These are phyloP conservation scores for Sphagnum tenellum DNA, from an alignment of 225 moss, liverwort and hornwort genomes.

Conservation along the genomic window DNA sequence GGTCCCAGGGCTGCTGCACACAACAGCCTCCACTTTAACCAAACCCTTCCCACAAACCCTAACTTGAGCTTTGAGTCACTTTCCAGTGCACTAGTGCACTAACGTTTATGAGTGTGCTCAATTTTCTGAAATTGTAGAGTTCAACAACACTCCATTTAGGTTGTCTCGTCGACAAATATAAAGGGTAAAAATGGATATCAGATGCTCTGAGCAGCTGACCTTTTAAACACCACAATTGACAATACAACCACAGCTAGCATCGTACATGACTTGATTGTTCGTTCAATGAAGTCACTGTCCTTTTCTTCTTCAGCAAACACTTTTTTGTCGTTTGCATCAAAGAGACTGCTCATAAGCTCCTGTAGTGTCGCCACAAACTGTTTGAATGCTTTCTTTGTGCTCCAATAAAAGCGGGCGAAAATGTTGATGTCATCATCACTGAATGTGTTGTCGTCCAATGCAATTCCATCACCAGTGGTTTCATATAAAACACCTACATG, in stretches of 20 bases:
- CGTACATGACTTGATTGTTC: slow-evolving; percentile 65
- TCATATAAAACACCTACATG: no score
- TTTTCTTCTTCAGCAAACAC: slow-evolving; percentile 29
- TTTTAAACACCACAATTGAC: slow-evolving; percentile 74
- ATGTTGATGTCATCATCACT: slow-evolving; percentile 20
- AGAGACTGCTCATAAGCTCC: slow-evolving; percentile 56
- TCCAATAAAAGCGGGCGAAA: slow-evolving; percentile 56
- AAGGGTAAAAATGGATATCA: slow-evolving; percentile 1
- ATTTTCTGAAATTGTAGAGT: no score
- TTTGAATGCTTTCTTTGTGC: slow-evolving; percentile 44
- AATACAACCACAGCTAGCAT: slow-evolving; percentile 80
- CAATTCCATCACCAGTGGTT: slow-evolving; percentile 6
- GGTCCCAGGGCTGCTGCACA: no score
- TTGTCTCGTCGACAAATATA: slow-evolving; percentile 51
- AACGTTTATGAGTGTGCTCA: no score
- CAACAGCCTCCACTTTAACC: no score
- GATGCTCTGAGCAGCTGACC: slow-evolving; percentile 37
- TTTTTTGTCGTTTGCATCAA: slow-evolving; percentile 53
- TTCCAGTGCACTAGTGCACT: no score
- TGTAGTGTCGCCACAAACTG: slow-evolving; percentile 54
- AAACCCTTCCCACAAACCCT: no score
- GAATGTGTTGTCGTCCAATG: slow-evolving; percentile 1
- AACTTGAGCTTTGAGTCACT: no score
- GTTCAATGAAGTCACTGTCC: slow-evolving; percentile 44
- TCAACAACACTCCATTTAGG: no score